Evolutionary conservation across 768 basidiomycete genomes (phyloP), one percentile per base, ranked within the genome.

Genomic region (Mrakia blollopis): DNA sequence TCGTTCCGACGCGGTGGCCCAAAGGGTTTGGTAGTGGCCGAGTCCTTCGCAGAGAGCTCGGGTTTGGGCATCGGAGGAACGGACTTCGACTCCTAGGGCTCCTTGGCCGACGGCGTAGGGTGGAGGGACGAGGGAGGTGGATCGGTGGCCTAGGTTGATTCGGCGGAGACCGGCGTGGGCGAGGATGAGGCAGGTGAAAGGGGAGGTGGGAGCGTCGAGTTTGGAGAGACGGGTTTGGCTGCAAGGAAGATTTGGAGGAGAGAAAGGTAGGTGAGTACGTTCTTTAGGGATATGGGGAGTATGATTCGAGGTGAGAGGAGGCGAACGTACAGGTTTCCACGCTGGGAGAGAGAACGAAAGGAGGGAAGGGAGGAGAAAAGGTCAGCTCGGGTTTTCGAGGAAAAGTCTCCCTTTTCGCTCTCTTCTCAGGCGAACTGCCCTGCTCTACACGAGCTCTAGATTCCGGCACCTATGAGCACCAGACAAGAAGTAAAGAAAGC

Each of bases 81-180:
- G 81, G 78, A 95, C 89, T 84, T 99, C 97, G 44, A 98, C 87
- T 0, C 85, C 94, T 52, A 99, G 86, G 23, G 95, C 94, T 37
- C 94, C 97, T 84, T 98, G 97, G 3, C 94, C 93, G 75, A 98
- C 96, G 14, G 97, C 95, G 82, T 89, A 91, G 21, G 80, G 79
- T 3, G 95, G 94, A 1, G 82, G 81, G 77, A 98, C 83, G 80
- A 93, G 89, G 50, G 88, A 81, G 4, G 93, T 92, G 79, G 93
- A 88, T 71, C 96, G 91, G 82, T 89, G 84, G 1, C 79, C 75
- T 72, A 83, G 79, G 57, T 89, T 90, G 30, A 93, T 85, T 44
- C 97, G 92, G 14, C 92, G 86, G 60, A 99, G 87, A 11, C 97
- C 97, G 2, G 97, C 92, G 81, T 91, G 91, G 28, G 97, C 97